Conservation (phyloP, 306 rosid genomes). For the Acacia confusa region DNA sequence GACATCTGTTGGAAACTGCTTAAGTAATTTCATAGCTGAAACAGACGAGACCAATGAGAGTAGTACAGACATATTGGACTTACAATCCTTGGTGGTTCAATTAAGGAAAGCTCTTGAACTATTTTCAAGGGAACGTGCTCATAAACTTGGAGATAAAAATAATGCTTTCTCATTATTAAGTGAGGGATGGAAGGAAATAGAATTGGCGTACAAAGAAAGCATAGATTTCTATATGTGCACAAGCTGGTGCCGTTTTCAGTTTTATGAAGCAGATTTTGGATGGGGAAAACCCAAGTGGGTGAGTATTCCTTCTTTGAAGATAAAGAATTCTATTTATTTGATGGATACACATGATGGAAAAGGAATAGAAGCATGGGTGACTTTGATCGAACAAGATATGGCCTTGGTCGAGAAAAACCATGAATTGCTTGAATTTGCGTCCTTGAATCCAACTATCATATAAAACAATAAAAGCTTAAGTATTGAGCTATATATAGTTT, state of each 20-base stretch:
- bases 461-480: no score
- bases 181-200: not conserved
- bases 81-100: conserved; percentile 12
- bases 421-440: conserved; percentile 25
- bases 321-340: not conserved
- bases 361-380: conserved; percentile 36
- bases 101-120: conserved; percentile 29
- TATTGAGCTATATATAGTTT: no score
- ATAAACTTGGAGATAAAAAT: conserved; percentile 13
- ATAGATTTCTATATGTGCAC: not conserved
- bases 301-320: not conserved
- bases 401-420: not conserved
- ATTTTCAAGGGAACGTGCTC: conserved; percentile 1
- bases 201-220: not conserved
- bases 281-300: conserved; percentile 34
- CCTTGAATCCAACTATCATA: conserved; percentile 26
- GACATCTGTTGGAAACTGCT: conserved; percentile 31
- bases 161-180: not conserved
- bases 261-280: not conserved
- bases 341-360: conserved; percentile 14
- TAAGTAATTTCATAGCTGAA: conserved; percentile 18
- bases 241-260: conserved; percentile 25
- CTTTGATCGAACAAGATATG: conserved; percentile 27
- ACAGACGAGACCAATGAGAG: not conserved
- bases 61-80: not conserved